Evolutionary conservation across 2,329 filamentous ascomycete genomes (phyloP).

Genomic region (Exophiala xenobiotica): DNA sequence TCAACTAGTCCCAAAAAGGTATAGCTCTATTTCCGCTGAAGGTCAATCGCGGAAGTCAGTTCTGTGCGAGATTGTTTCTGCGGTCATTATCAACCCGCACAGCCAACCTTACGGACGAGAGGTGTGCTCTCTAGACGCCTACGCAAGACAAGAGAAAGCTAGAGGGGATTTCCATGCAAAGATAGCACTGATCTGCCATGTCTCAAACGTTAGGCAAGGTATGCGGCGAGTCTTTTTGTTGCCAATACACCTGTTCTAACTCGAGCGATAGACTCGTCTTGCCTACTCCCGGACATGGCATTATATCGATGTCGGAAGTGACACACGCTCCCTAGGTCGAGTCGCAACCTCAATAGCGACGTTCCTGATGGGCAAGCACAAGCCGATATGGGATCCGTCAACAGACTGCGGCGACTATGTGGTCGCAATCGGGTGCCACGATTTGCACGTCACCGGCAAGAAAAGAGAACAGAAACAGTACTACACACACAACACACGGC

Average conservation of each 20-base stretch:
- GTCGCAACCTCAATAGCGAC: slow-evolving; percentile 49
- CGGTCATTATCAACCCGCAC: no score
- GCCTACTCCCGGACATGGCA: slow-evolving; percentile 98
- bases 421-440: slow-evolving; percentile 84
- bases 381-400: slow-evolving; percentile 94
- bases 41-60: not conserved
- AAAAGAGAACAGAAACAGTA: slow-evolving; percentile 95
- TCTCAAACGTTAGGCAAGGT: slow-evolving; percentile 49
- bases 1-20: not conserved
- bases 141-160: no score
- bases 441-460: slow-evolving; percentile 83
- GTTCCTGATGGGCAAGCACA: slow-evolving; percentile 86
- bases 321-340: slow-evolving; percentile 43
- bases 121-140: no score
- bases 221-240: slow-evolving; percentile 7
- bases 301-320: slow-evolving; percentile 70
- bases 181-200: slow-evolving; percentile 36
- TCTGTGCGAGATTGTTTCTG: not conserved
- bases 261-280: slow-evolving; percentile 70
- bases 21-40: not conserved
- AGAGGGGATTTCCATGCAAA: slow-evolving; percentile 11
- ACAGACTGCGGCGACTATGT: slow-evolving; percentile 99
- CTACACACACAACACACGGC: slow-evolving; percentile 89
- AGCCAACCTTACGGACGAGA: no score
- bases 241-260: not conserved